Percentiles rank a stretch among this genome's conserved stretches.
These are phyloP conservation scores for Monosporozyma aerobia DNA, from an alignment of 805 yeast genomes.

Conservation along the genomic window DNA sequence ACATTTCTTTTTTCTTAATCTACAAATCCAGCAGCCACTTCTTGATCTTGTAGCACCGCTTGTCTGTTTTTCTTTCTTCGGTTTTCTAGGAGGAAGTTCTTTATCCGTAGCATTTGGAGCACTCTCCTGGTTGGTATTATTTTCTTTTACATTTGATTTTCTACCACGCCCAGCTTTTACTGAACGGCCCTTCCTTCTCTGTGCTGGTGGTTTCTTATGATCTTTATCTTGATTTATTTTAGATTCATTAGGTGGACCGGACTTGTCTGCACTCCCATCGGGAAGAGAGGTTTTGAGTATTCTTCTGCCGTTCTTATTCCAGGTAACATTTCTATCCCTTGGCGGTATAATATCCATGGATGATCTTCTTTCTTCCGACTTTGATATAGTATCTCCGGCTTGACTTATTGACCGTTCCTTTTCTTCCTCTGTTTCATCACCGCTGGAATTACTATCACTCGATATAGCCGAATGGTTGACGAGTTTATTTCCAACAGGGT, in stretches of 20 bases:
- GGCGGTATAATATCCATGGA: background rate
- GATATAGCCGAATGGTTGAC: slow-evolving; percentile 1
- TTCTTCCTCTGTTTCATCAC: background rate
- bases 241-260: background rate
- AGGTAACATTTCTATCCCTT: slow-evolving; percentile 18
- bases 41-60: slow-evolving; percentile 34
- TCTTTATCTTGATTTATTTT: background rate
- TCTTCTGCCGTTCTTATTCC: slow-evolving; percentile 29
- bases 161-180: background rate
- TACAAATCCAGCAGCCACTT: slow-evolving; percentile 72
- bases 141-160: background rate
- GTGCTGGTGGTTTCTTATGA: background rate
- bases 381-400: background rate
- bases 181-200: background rate
- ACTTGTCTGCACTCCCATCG: slow-evolving; percentile 5
- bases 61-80: background rate
- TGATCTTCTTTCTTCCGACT: background rate
- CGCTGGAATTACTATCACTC: background rate
- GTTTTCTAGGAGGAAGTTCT: background rate
- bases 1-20: slow-evolving; percentile 64
- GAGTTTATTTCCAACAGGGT: background rate
- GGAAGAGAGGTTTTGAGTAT: slow-evolving; percentile 13
- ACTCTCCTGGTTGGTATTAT: background rate
- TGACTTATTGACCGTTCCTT: background rate
- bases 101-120: background rate